Percentiles rank a stretch among this genome's conserved stretches.
Evolutionary conservation across 768 basidiomycete species (phyloP).

Genomic region (Dacryopinax spathularia): DNA sequence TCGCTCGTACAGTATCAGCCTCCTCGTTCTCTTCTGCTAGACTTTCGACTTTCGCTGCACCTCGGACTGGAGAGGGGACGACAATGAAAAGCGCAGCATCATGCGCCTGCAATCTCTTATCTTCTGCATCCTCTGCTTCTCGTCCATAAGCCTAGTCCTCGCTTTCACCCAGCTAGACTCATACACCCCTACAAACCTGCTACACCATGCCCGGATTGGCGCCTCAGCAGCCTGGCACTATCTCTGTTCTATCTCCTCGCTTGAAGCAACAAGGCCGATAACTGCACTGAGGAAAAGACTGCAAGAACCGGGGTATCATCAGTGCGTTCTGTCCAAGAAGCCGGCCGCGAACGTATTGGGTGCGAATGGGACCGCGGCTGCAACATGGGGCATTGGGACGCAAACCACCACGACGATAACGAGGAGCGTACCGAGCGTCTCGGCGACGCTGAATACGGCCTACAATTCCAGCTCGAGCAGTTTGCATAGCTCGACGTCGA

Average conservation of each 20-base stretch:
- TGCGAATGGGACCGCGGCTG: not conserved
- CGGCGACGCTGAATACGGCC: not conserved
- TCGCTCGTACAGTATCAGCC: no score
- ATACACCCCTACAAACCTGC: not conserved
- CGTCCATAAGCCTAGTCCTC: not conserved
- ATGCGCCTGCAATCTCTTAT: not conserved
- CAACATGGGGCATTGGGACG: not conserved
- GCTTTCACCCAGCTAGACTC: not conserved
- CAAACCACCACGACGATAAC: not conserved
- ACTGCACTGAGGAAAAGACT: not conserved
- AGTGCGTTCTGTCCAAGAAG: not conserved
- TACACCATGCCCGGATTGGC: not conserved
- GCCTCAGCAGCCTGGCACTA: not conserved
- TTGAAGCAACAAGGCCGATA: not conserved
- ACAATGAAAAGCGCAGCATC: no score
- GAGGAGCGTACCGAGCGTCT: not conserved
- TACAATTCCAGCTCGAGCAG: not conserved
- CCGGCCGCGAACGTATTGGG: not conserved
- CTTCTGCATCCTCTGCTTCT: not conserved
- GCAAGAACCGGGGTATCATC: not conserved
- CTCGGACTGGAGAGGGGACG: no score
- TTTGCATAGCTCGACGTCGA: not conserved
- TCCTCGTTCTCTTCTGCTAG: no score
- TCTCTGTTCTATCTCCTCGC: not conserved
- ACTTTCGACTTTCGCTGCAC: no score